These are phyloP conservation scores for Eucalyptus rudis DNA, from an alignment of 345 rosid species.

Conservation along the genomic window DNA sequence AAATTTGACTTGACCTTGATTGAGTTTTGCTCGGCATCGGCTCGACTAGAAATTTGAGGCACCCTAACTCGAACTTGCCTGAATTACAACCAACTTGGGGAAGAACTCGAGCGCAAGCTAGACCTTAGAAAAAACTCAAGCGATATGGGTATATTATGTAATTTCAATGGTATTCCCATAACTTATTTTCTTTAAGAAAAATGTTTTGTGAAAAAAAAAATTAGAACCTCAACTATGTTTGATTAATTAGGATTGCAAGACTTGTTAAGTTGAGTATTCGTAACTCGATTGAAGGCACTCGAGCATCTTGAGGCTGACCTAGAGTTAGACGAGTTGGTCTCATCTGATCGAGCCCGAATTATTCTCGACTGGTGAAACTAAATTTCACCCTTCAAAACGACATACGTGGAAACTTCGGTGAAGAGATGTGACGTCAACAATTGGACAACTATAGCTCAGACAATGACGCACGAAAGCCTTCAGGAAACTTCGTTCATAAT, in stretches of 20 bases:
- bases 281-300: background rate
- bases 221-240: background rate
- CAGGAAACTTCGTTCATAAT: background rate
- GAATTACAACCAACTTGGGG: background rate
- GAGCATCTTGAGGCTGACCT: background rate
- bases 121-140: background rate
- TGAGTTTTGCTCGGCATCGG: background rate
- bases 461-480: background rate
- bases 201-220: background rate
- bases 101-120: background rate
- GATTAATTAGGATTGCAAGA: background rate
- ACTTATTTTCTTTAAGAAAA: background rate
- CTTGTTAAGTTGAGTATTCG: background rate
- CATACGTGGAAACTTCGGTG: background rate
- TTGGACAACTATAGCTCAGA: background rate
- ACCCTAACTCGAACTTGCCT: accelerated
- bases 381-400: background rate
- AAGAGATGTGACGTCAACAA: background rate
- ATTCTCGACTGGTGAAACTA: background rate
- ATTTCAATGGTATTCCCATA: background rate
- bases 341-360: background rate
- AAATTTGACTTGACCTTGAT: background rate
- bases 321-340: background rate
- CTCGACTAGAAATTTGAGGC: background rate
- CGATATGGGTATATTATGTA: background rate